Conservation (phyloP, 2,329 filamentous ascomycete genomes). For the Trichoderma sp. region DNA sequence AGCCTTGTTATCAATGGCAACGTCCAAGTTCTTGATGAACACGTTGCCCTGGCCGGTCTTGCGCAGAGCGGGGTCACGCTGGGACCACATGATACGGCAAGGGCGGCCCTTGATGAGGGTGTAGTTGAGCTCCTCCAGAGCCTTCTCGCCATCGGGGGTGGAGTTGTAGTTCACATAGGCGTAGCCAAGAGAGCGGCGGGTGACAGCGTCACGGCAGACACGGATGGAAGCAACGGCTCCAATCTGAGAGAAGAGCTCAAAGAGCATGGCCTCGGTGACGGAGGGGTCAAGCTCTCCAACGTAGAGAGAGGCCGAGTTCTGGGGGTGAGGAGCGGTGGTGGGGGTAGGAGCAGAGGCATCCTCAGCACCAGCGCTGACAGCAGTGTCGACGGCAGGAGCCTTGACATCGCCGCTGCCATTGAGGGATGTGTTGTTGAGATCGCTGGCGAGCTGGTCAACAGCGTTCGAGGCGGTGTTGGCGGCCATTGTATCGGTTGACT, state of each 20-base stretch:
- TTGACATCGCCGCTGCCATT: constrained; percentile 67
- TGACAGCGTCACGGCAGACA: constrained; percentile 98
- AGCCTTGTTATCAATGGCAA: constrained; percentile 99
- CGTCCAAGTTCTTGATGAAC: constrained; percentile 99
- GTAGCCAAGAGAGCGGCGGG: constrained; percentile 96
- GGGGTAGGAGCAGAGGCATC: constrained; percentile 70
- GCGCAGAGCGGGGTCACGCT: constrained; percentile 97
- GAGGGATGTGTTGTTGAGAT: constrained; percentile 71
- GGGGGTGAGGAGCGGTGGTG: constrained; percentile 74
- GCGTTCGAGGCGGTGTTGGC: constrained; percentile 58
- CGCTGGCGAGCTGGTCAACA: constrained; percentile 79
- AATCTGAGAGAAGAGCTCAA: constrained; percentile 99
- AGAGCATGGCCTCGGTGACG: constrained; percentile 99
- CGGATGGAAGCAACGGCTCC: constrained; percentile 98
- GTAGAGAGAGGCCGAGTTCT: constrained; percentile 96
- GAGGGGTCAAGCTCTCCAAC: constrained; percentile 97
- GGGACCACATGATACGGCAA: constrained; percentile 99
- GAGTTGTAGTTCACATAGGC: constrained; percentile 99
- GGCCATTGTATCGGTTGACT: constrained; percentile 50
- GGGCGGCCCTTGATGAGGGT: constrained; percentile 98
- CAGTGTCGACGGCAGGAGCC: constrained; percentile 73
- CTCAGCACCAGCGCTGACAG: constrained; percentile 56
- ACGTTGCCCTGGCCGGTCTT: constrained; percentile 99
- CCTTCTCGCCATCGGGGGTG: constrained; percentile 93
- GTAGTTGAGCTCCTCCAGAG: constrained; percentile 99